phyloP scores from a whole-genome alignment of 148 eudicot genomes.

The Rhododendron vialii region DNA sequence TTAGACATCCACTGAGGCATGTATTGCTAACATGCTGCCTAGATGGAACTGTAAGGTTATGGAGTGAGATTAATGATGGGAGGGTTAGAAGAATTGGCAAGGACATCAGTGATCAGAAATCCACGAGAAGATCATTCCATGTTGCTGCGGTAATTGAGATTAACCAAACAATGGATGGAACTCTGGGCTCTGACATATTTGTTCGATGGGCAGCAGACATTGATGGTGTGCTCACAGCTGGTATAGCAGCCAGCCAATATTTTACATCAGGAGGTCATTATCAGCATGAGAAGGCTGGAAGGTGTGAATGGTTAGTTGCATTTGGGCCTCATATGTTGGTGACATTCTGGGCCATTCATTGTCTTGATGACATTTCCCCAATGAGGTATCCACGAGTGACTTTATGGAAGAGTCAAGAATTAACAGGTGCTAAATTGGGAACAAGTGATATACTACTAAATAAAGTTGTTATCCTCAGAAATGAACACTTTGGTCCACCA shows the following conservation, averaged over 20 bases:
- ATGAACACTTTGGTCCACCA: constrained; percentile 60
- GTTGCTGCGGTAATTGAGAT: constrained; percentile 75
- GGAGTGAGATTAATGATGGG: constrained; percentile 86
- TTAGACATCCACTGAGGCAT: constrained; percentile 36
- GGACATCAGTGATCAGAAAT: constrained; percentile 47
- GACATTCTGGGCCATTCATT: constrained; percentile 87
- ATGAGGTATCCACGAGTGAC: constrained; percentile 79
- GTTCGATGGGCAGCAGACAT: constrained; percentile 77
- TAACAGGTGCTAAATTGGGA: constrained; percentile 25
- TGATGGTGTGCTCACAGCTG: constrained; percentile 39
- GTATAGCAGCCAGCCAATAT: constrained; percentile 27
- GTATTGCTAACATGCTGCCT: constrained; percentile 71
- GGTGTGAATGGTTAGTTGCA: constrained; percentile 90
- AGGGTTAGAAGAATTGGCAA: constrained; percentile 51
- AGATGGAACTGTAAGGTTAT: constrained; percentile 90
- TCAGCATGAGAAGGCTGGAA: constrained; percentile 50
- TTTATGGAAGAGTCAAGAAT: constrained; percentile 64
- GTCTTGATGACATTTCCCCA: constrained; percentile 85
- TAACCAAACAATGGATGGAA: constrained; percentile 64
- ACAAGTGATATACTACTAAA: constrained; percentile 25
- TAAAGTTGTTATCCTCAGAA: constrained; percentile 67
- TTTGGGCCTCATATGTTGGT: constrained; percentile 60
- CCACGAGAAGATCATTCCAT: constrained; percentile 45
- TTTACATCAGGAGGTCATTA: constrained; percentile 28
- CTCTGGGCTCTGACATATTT: constrained; percentile 60